Evolutionary conservation across 305 asterid species (phyloP), one percentile per base, ranked within the genome.

Genomic region (Fraxinus nigra): DNA sequence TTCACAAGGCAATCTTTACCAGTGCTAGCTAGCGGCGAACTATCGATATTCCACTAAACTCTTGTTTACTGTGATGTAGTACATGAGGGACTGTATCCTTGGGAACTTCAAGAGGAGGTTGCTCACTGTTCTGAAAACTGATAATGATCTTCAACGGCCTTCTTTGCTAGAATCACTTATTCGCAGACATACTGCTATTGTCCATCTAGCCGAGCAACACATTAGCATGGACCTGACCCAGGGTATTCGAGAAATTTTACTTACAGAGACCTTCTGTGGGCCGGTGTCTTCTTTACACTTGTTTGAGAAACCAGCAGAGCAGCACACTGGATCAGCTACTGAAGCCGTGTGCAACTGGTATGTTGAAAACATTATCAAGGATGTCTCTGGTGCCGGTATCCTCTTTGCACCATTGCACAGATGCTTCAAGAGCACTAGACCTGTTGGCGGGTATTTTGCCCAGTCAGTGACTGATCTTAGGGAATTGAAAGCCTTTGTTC

Each of bases 221-320:
- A 91, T 97, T 81, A 97, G 98, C 91, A 97, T 97, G 99, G 98
- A 97, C 90, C 97, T 94, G 46, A 93, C 98, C 75, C 94, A 91
- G 85, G 98, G 99, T 70, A 92, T 94, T 77, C 92, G 98, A 28
- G 98, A 97, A 88, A 92, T 94, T 81, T 89, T 97, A 86, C 98
- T 97, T 46, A 86, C 97, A 1, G 99, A 94, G 87, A 90, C 98
- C 72, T 97, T 92, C 87, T 93, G 94, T 63, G 98, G 98, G 80
- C 99, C 99, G 0, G 97, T 94, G 88, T 97, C 99, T 72, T 97
- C 98, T 69, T 86, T 97, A 37, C 98, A 97, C 83, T 87, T 94
- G 88, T 96, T 96, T 89, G 98, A 96, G 86, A 94, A 93, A 89
- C 86, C 93, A 67, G 82, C 91, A 14, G 97, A 93, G 67, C 97